Conservation (phyloP, 352 stramenopile species). For the Phytophthora chlamydospora region DNA sequence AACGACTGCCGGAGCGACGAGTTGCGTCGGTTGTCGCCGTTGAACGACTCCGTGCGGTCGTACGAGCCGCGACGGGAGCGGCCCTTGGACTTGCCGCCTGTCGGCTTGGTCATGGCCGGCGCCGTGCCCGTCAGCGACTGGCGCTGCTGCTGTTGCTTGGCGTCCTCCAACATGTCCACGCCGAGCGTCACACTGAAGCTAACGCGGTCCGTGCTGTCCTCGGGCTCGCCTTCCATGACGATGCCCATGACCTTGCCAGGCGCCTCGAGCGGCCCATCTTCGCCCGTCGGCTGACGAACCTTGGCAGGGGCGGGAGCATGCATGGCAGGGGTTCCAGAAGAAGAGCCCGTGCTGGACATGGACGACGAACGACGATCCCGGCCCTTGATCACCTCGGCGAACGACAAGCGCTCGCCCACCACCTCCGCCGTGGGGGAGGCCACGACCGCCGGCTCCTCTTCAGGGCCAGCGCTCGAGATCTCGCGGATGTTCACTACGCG, state of each 20-base stretch:
- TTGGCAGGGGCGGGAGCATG: constrained; percentile 30
- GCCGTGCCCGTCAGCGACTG: constrained; percentile 48
- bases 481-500: constrained; percentile 86
- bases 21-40: constrained; percentile 42
- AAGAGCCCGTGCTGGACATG: constrained; percentile 44
- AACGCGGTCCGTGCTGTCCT: constrained; percentile 65
- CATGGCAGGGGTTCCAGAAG: constrained; percentile 24
- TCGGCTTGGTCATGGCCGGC: constrained; percentile 32
- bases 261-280: constrained; percentile 70
- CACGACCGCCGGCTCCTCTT: constrained; percentile 42
- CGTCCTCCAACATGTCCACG: constrained; percentile 68
- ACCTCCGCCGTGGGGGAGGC: constrained; percentile 40
- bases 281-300: constrained; percentile 80
- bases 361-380: constrained; percentile 53
- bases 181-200: constrained; percentile 87
- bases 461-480: constrained; percentile 35
- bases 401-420: constrained; percentile 50
- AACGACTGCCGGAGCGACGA: constrained; percentile 44
- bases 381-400: constrained; percentile 57
- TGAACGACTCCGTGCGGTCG: constrained; percentile 50
- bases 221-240: constrained; percentile 60
- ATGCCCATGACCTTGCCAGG: constrained; percentile 86
- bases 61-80: constrained; percentile 60
- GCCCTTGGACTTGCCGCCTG: constrained; percentile 41
- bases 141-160: constrained; percentile 67